Base-by-base conservation (phyloP, 2,329 filamentous ascomycete genomes). In the Colletotrichum zoysiae region DNA sequence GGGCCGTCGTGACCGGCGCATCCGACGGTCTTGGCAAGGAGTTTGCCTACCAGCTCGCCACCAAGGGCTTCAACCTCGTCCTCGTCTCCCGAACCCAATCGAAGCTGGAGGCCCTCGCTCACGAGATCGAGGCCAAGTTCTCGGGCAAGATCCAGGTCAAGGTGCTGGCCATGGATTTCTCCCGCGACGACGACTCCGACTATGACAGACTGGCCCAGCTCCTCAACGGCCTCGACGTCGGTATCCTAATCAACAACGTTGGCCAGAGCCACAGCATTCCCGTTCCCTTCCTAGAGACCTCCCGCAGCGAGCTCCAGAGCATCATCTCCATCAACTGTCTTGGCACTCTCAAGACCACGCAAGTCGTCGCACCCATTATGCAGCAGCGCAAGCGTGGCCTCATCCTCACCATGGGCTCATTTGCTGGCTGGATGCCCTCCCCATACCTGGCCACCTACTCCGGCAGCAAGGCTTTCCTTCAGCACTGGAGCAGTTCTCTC, bases 1-100 rank as follows among this genome's bases (percentile, higher is more conserved):
- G 95, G 95, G 96, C 94, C 42, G 90, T 99, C 67, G 89, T 99
- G 51, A 99, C 96, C 35, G 96, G 96, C 74, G 96, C 95, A 63
- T 98, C 95, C 14, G 96, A 99, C 82, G 97, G 96, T 75, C 91
- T 99, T 74, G 96, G 96, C 80, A 98, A 97, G 84, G 96, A 99
- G 84, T 99, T 94, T 81, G 94, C 95, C 48, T 87, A 92, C 42
- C 95, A 98, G 81, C 91, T 99, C 69, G 95, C 96, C 33, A 86
- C 90, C 73, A 95, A 96, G 81, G 95, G 95, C 78, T 99, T 95
- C 90, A 98, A 98, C 84, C 87, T 98, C 77, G 86, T 99, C 74
- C 93, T 99, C 76, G 92, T 99, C 73, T 98, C 96, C 57, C 95
- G 97, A 78, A 98, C 97, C n/a, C 88, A 93, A 76, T 94, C 94